Evolutionary conservation across 192 early-diverging fungal species (phyloP), one percentile per base, ranked within the genome.

Genomic region (Rhizophagus clarus): DNA sequence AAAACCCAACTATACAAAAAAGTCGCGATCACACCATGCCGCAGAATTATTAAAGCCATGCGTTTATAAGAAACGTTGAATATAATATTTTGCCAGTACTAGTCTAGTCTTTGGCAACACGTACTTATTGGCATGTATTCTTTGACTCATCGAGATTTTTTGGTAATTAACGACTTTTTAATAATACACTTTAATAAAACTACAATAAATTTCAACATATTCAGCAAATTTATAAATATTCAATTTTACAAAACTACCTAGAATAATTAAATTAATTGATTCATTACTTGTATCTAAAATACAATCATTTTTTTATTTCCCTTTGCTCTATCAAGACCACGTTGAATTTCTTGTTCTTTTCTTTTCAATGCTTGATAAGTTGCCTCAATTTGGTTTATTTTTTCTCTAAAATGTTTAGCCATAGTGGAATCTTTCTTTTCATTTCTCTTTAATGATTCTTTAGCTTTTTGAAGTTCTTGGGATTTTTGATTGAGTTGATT

Each of bases 51-150:
- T 91, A 51, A 91, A 89, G 73, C 90, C 90, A 34, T 91, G 90
- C 80, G 84, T 88, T 63, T 91, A 91, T 77, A 91, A 91, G 79
- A 87, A 85, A 75, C 84, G 88, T 76, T 89, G 84, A 79, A 12
- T 12, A 12, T 2, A 45, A 45, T 45, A 12, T 40, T 40, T 40
- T 34, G 34, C 3, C 34, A 34, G 34, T 34, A 34, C 0, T 34
- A 34, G 3, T 34, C 34, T n/a, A n/a, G n/a, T n/a, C n/a, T n/a
- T 34, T 34, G 5, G 5, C 5, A 34, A 3, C 5, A 34, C 34
- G 5, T 34, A 34, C 5, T 34, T 34, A 34, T 34, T 40, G 7
- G 7, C n/a, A 37, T 37, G 7, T 37, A 37, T 37, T 37, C n/a
- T n/a, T n/a, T n/a, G n/a, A n/a, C n/a, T n/a, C n/a, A n/a, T 45